A percentile compares a stretch with the other conserved stretches of the same genome.
These are phyloP conservation scores for Paraconiothyrium sp. DNA, from an alignment of 2,329 filamentous ascomycete species.

Conservation along the genomic window DNA sequence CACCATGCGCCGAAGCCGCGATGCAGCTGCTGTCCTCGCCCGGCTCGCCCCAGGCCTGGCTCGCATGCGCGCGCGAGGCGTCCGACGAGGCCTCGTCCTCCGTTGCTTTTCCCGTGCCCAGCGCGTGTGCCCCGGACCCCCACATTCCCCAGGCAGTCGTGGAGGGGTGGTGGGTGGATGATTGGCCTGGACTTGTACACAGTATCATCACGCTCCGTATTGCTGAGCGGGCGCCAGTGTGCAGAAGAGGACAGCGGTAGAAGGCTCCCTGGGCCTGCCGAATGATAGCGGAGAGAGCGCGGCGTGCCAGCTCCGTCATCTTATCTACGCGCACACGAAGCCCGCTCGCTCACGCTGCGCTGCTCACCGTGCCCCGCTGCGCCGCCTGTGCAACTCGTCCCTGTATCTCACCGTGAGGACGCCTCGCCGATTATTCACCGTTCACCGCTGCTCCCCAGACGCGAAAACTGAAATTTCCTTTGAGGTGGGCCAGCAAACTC, in stretches of 20 bases:
- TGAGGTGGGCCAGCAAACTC: too few species aligned
- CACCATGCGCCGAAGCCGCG: background rate
- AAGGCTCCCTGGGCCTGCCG: background rate
- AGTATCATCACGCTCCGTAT: background rate
- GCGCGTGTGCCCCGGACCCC: constrained; percentile 7
- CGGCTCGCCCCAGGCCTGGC: background rate
- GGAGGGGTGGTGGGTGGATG: background rate
- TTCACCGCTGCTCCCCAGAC: background rate
- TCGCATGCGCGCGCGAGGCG: background rate
- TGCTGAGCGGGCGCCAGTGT: background rate
- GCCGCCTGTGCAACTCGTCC: too few species aligned
- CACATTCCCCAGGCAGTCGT: constrained; percentile 13
- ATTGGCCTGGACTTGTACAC: constrained; percentile 3
- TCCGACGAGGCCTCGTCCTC: background rate
- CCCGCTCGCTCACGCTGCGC: too few species aligned
- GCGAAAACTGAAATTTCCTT: background rate
- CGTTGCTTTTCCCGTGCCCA: constrained; percentile 8
- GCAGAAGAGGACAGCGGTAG: background rate
- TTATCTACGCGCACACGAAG: too few species aligned
- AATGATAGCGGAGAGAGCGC: background rate
- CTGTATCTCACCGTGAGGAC: background rate
- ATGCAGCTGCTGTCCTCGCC: background rate
- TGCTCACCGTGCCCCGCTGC: too few species aligned
- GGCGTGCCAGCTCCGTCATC: background rate
- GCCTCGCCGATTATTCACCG: background rate